phyloP scores from a whole-genome alignment of 495 filamentous ascomycete species.

The Hypomontagnella submonticulosa region DNA sequence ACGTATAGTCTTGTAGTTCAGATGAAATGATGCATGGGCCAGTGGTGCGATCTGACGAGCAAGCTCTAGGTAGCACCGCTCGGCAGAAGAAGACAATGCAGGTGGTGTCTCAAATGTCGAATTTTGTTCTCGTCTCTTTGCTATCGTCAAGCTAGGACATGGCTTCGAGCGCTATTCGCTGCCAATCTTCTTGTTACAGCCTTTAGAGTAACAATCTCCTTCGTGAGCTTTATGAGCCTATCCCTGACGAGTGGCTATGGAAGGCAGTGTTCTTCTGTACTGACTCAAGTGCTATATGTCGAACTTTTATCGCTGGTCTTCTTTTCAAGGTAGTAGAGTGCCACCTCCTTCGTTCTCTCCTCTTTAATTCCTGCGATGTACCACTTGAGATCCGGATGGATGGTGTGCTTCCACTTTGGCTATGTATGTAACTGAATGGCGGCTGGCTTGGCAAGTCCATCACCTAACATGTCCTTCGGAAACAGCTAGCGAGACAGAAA shows the following conservation, averaged over 20 bases:
- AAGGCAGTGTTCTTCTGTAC: conserved; percentile 55
- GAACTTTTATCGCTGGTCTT: conserved; percentile 48
- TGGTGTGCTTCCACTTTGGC: conserved; percentile 36
- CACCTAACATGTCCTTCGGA: conserved; percentile 37
- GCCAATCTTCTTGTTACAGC: conserved; percentile 57
- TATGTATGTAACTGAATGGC: conserved; percentile 44
- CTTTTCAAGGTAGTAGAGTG: conserved; percentile 46
- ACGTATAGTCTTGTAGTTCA: conserved; percentile 34
- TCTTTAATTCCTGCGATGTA: conserved; percentile 41
- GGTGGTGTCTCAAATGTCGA: conserved; percentile 51
- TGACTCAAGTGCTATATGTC: conserved; percentile 53
- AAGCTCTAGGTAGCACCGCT: conserved; percentile 44
- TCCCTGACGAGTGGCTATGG: conserved; percentile 57
- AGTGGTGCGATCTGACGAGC: conserved; percentile 38
- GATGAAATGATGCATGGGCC: conserved; percentile 33
- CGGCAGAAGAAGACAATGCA: conserved; percentile 44
- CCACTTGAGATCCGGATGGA: conserved; percentile 38
- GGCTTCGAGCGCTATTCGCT: conserved; percentile 61
- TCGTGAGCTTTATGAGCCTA: conserved; percentile 59
- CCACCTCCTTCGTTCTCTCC: conserved; percentile 35
- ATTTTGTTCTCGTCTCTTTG: conserved; percentile 64
- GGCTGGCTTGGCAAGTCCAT: conserved; percentile 42
- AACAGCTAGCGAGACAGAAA: conserved; percentile 40
- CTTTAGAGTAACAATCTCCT: conserved; percentile 43
- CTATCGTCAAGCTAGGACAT: conserved; percentile 70